Base-by-base conservation (phyloP, 2,329 filamentous ascomycete genomes). In the Fusarium miscanthi region DNA sequence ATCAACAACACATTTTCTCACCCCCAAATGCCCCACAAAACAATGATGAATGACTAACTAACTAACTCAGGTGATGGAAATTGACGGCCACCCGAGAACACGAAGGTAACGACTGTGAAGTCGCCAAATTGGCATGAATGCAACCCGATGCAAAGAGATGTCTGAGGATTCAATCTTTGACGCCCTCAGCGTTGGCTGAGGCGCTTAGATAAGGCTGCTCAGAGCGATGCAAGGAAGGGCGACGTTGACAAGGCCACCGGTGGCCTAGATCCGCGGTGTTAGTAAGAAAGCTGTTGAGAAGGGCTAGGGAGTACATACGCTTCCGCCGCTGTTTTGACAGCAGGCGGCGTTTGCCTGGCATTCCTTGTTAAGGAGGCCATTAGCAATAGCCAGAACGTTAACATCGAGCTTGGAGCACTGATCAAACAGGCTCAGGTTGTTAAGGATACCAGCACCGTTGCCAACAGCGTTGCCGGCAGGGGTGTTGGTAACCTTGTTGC, bases 371-470 rank as follows among this genome's bases (percentile, higher is more conserved):
- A 63, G 60, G 27, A 63, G 60, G 43, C 14, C 9, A 5, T 63
- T 60, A 11, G 60, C 60, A 37, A 63, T 49, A 21, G 16, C 60
- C 3, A 63, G 5, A 14, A 63, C 60, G 4, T 63, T 43, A 6
- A 63, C 37, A 14, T 63, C 27, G 9, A 63, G 42, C 60, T 63
- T 63, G 4, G 60, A 59, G 60, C 60, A 63, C 35, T 59, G 43
- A 2, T 49, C 43, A 9, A 59, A 48, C 19, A 63, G 53, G 60
- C 9, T 59, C 14, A 63, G 43, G 23, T 38, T n/a, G 17, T 63
- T 59, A 3, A 59, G 53, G 21, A 63, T 30, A 13, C 38, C 60
- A 37, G 43, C 35, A 17, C 60, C 60, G 9, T 63, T 42, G 6
- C 60, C 60, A 16, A 63, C 37, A 17, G 43, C 27, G 7, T 49